Evolutionary conservation across 371 early-diverging fungal genomes (phyloP).

Genomic region (Haplosporangium sp.): DNA sequence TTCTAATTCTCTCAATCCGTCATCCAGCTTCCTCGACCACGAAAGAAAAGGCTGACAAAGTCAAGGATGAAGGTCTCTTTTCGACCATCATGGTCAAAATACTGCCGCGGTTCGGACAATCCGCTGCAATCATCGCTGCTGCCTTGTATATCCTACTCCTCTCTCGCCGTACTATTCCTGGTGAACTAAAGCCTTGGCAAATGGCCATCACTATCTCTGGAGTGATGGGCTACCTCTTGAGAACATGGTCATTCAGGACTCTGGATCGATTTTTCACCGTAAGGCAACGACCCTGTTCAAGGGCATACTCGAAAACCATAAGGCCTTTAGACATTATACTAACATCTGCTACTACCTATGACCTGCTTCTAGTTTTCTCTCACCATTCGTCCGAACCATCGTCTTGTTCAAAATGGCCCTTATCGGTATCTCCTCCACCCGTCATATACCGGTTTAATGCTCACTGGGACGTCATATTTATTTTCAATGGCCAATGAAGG

Average conservation of each 20-base stretch:
- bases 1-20: constrained; percentile 31
- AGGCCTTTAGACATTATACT: neutral
- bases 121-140: constrained; percentile 14
- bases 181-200: constrained; percentile 32
- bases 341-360: neutral
- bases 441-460: constrained; percentile 37
- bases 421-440: constrained; percentile 43
- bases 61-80: constrained; percentile 45
- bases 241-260: constrained; percentile 39
- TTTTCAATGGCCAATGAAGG: constrained; percentile 29
- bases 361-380: constrained; percentile 19
- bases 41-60: constrained; percentile 34
- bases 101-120: constrained; percentile 16
- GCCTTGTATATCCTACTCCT: constrained; percentile 26
- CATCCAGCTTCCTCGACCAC: constrained; percentile 34
- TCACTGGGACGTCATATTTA: constrained; percentile 29
- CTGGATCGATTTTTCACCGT: constrained; percentile 46
- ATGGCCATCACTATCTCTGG: constrained; percentile 11
- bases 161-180: constrained; percentile 21
- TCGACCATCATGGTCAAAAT: constrained; percentile 17
- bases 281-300: constrained; percentile 1
- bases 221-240: constrained; percentile 26
- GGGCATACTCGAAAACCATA: neutral
- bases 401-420: constrained; percentile 39
- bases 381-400: constrained; percentile 35